A percentile compares a stretch with the other conserved stretches of the same genome.
These are phyloP conservation scores for Trichosporon faecale DNA, from an alignment of 1,284 basidiomycete species.

Conservation along the genomic window DNA sequence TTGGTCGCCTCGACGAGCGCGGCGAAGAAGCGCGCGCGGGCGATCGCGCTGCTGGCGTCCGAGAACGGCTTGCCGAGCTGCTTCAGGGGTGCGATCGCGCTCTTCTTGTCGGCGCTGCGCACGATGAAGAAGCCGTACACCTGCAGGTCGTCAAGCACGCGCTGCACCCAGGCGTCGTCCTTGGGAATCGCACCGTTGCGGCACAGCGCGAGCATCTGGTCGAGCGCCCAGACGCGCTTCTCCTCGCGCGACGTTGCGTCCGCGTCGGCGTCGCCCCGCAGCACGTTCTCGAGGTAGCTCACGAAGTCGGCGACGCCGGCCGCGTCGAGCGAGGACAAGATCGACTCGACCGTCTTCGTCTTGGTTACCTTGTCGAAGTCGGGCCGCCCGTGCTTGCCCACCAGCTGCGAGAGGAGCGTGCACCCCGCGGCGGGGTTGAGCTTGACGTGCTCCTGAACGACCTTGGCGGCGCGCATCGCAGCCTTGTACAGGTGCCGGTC, in stretches of 20 bases:
- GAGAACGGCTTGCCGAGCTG: conserved; percentile 67
- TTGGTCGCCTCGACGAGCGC: conserved; percentile 61
- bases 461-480: conserved; percentile 71
- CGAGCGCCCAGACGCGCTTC: conserved; percentile 66
- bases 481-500: conserved; percentile 88
- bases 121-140: conserved; percentile 76
- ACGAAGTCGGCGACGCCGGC: conserved; percentile 78
- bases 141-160: conserved; percentile 74
- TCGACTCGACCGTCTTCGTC: conserved; percentile 87
- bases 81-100: conserved; percentile 59
- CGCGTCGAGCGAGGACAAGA: conserved; percentile 71
- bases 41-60: conserved; percentile 61
- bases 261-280: conserved; percentile 58
- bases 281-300: conserved; percentile 61
- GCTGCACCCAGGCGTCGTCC: conserved; percentile 70
- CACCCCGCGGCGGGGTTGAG: conserved; percentile 77
- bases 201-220: conserved; percentile 76
- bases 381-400: conserved; percentile 77
- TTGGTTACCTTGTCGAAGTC: conserved; percentile 90
- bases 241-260: conserved; percentile 24
- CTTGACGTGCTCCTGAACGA: conserved; percentile 72
- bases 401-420: conserved; percentile 77
- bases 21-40: conserved; percentile 22
- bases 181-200: conserved; percentile 79
- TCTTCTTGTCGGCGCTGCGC: conserved; percentile 70